Conservation (phyloP, 1,284 basidiomycete species). For the Tranzscheliella williamsii region DNA sequence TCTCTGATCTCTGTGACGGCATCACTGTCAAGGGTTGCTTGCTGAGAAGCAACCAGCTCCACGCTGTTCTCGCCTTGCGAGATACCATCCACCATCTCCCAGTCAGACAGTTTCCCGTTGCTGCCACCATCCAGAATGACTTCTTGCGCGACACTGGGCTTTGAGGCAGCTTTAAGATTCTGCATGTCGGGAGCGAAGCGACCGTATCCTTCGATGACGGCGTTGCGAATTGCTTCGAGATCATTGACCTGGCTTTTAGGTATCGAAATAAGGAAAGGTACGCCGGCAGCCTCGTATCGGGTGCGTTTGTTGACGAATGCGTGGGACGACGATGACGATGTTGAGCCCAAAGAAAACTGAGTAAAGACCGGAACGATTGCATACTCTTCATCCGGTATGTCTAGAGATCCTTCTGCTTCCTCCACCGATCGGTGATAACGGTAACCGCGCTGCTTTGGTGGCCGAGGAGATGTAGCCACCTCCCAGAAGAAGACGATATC, state of each 20-base stretch:
- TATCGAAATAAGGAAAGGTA: conserved; percentile 57
- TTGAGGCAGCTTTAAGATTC: conserved; percentile 12
- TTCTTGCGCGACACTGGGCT: conserved; percentile 1
- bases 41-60: conserved; percentile 9
- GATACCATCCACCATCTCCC: conserved; percentile 41
- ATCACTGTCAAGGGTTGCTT: conserved; percentile 7
- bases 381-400: conserved; percentile 35
- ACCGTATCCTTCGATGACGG: conserved; percentile 33
- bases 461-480: conserved; percentile 17
- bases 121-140: neutral
- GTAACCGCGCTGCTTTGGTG: conserved; percentile 27
- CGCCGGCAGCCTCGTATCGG: conserved; percentile 30
- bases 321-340: conserved; percentile 11
- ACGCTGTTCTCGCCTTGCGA: conserved; percentile 6
- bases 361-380: conserved; percentile 53
- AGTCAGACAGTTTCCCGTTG: conserved; percentile 12
- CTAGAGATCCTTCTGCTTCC: conserved; percentile 32
- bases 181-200: conserved; percentile 19
- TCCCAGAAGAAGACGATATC: conserved; percentile 57
- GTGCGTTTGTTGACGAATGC: conserved; percentile 33
- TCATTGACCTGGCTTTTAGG: conserved; percentile 36
- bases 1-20: conserved; percentile 42
- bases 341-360: conserved; percentile 7
- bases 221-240: conserved; percentile 25
- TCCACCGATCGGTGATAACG: conserved; percentile 35